Evolutionary conservation across 139 green algal genomes (phyloP).

Genomic region (Volvox reticuliferus): DNA sequence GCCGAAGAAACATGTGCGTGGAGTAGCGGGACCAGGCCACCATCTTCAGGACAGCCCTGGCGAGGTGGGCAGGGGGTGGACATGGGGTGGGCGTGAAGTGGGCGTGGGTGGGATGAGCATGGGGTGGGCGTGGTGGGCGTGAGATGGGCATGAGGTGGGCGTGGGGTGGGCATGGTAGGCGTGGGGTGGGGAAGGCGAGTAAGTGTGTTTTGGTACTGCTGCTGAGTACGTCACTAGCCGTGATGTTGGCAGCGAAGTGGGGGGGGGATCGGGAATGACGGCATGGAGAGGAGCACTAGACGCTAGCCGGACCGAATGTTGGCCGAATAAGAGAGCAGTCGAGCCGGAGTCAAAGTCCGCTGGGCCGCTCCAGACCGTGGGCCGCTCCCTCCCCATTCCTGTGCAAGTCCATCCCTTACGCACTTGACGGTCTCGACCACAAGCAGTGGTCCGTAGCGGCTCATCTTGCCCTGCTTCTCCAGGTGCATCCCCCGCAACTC

Average conservation of each 20-base stretch:
- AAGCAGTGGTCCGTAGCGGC: slow-evolving; percentile 64
- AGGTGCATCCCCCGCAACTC: slow-evolving; percentile 69
- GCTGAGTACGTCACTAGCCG: no score
- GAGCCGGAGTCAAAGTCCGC: neutral
- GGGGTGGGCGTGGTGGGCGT: neutral
- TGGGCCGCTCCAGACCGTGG: no score
- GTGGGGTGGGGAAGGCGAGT: no score
- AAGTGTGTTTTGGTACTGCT: no score
- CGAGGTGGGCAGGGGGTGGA: neutral
- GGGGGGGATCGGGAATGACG: no score
- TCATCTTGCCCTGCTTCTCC: slow-evolving; percentile 62
- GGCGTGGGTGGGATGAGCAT: no score
- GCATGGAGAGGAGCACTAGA: no score
- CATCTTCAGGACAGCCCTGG: slow-evolving; percentile 58
- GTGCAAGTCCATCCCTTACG: neutral
- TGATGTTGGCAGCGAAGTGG: neutral
- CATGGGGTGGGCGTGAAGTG: neutral
- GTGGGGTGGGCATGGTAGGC: neutral
- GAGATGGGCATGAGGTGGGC: no score
- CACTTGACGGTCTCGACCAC: slow-evolving; percentile 64
- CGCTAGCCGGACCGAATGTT: no score
- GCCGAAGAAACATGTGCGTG: slow-evolving; percentile 54
- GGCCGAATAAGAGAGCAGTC: no score
- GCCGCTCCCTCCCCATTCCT: no score
- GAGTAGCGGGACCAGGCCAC: slow-evolving; percentile 49